Conservation (phyloP, 1,139 yeast genomes). For the Debaryomyces sp. region DNA sequence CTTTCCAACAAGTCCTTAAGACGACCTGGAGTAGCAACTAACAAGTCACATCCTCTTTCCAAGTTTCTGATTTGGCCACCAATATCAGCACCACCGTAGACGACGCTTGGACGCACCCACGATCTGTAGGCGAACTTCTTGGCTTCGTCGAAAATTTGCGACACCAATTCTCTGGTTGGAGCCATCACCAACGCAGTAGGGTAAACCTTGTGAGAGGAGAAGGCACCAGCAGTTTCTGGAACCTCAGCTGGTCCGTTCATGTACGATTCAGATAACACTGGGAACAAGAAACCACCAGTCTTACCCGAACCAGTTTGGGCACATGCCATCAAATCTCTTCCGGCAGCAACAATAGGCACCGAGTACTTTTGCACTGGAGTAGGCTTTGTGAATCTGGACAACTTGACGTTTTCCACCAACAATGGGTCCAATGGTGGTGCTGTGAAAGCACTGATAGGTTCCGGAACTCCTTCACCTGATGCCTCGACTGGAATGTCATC, state of each 20-base stretch:
- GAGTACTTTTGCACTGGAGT: constrained; percentile 99
- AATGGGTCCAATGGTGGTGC: constrained; percentile 90
- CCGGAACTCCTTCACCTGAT: constrained; percentile 93
- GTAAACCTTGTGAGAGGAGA: constrained; percentile 73
- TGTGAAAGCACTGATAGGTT: constrained; percentile 84
- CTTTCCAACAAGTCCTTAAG: constrained; percentile 93
- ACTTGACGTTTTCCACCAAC: constrained; percentile 81
- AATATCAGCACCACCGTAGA: constrained; percentile 97
- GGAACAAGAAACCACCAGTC: constrained; percentile 99
- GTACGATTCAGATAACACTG: constrained; percentile 91
- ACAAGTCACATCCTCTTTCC: constrained; percentile 91
- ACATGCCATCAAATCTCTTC: constrained; percentile 95
- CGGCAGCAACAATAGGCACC: constrained; percentile 91
- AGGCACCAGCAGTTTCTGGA: constrained; percentile 58
- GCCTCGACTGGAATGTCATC: constrained; percentile 99
- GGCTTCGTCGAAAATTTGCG: constrained; percentile 95
- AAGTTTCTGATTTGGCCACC: constrained; percentile 84
- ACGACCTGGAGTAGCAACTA: constrained; percentile 99
- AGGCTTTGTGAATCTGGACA: constrained; percentile 92
- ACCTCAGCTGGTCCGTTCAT: constrained; percentile 80
- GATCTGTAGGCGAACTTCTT: constrained; percentile 96
- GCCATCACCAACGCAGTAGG: constrained; percentile 97
- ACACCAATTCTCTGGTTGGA: constrained; percentile 98
- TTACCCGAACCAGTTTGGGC: constrained; percentile 99
- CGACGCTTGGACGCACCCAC: constrained; percentile 97